phyloP scores from a whole-genome alignment of 768 basidiomycete genomes.

The Mycena kentingensis region DNA sequence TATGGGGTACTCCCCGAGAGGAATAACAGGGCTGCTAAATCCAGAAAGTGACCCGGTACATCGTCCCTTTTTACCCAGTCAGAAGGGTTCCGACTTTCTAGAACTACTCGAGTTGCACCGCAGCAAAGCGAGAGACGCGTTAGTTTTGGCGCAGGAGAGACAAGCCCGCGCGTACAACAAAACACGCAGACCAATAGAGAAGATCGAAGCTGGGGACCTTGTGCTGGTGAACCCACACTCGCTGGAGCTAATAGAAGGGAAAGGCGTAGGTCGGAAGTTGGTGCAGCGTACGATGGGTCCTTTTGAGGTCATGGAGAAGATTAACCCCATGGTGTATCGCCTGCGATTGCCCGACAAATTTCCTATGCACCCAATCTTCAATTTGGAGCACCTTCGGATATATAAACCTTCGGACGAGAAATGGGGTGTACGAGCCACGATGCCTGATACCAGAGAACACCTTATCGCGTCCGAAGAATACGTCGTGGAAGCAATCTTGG shows the following conservation, averaged over 20 bases:
- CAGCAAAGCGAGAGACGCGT: conserved; percentile 15
- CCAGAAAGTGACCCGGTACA: not conserved
- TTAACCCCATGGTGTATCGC: too few relatives aligned
- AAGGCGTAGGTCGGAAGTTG: too few relatives aligned
- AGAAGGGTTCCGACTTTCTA: conserved; percentile 6
- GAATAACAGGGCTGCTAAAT: conserved; percentile 2
- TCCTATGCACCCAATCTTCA: too few relatives aligned
- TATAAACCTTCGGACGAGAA: too few relatives aligned
- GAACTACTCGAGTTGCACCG: conserved; percentile 2
- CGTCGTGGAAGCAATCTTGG: too few relatives aligned
- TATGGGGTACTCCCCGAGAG: conserved; percentile 27
- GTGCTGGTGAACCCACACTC: conserved; percentile 28
- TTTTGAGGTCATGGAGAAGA: too few relatives aligned
- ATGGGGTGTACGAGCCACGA: too few relatives aligned
- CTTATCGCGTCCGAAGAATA: too few relatives aligned
- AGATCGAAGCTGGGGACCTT: not conserved
- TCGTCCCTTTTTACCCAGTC: conserved; percentile 3
- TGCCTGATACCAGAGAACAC: too few relatives aligned
- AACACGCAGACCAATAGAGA: conserved; percentile 5
- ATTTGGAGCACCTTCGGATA: too few relatives aligned
- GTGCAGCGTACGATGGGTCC: too few relatives aligned
- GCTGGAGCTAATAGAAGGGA: conserved; percentile 23
- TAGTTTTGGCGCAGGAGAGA: conserved; percentile 23
- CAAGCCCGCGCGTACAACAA: conserved; percentile 26
- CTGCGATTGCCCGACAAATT: too few relatives aligned